These are phyloP conservation scores for Irpex rosettiformis DNA, from an alignment of 1,284 basidiomycete species.

Conservation along the genomic window DNA sequence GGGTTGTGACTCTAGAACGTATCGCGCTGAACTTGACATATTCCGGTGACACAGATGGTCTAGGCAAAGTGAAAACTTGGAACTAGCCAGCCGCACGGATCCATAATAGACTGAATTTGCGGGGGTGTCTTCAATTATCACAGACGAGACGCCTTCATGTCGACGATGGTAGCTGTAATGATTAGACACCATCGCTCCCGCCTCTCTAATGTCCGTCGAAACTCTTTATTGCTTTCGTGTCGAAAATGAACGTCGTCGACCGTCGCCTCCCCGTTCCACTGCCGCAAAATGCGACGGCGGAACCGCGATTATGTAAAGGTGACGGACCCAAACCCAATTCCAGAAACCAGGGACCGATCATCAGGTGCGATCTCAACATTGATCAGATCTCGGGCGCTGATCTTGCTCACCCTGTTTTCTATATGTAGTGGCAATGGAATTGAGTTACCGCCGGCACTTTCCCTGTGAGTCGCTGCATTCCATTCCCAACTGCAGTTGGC, in stretches of 20 bases:
- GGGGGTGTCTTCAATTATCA: neutral
- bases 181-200: no score
- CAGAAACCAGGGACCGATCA: constrained; percentile 12
- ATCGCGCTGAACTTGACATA: neutral
- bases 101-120: no score
- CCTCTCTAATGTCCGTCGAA: no score
- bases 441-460: constrained; percentile 4
- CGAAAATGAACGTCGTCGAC: no score
- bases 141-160: neutral
- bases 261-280: no score
- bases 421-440: neutral
- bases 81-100: neutral
- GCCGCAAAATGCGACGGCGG: neutral
- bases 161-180: neutral
- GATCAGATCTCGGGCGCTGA: constrained; percentile 3
- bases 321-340: neutral
- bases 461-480: neutral
- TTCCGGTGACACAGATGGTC: neutral
- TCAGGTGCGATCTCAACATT: neutral
- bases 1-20: neutral
- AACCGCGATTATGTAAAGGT: neutral
- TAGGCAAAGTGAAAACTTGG: neutral
- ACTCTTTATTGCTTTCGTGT: no score
- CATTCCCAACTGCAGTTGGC: neutral
- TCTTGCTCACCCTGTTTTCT: neutral